Base-by-base conservation (phyloP, 495 filamentous ascomycete species). In the Penicillium cinerascens region DNA sequence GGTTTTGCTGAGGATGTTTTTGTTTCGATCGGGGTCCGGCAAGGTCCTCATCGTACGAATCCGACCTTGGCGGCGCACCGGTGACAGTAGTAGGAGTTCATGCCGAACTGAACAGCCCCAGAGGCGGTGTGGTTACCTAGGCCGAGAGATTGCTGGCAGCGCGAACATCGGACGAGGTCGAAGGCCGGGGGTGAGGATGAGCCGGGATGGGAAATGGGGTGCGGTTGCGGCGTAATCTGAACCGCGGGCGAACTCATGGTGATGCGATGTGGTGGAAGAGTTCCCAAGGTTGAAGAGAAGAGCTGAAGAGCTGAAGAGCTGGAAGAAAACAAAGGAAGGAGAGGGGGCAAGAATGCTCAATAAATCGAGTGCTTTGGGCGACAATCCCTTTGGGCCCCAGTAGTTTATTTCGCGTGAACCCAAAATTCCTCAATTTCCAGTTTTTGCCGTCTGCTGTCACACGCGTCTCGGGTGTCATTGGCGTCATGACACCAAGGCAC, bases 11-110 rank as follows among this genome's bases (percentile, higher is more conserved):
- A 18, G 6, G 37, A 11, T 17, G 35, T 26, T 26, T 40, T 39
- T 7, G n/a, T 39, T 18, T 18, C 35, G 7, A 38, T 9, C n/a
- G n/a, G 7, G 21, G 1, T 50, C 23, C 3, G 5, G 42, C 9
- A 2, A 18, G n/a, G 9, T 39, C 22, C 54, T 88, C 83, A 88
- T 43, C 78, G 79, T 51, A 82, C 65, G 50, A 76, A 90, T 54
- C 87, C 87, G 22, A 88, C 84, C 63, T 87, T 82, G 45, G 78
- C 78, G 17, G 87, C 86, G 65, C 87, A 91, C 25, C 86, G 82
- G 47, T 77, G 81, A 71, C 87, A 91, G 64, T 91, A 91, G 67
- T 89, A 91, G 46, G 87, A 84, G 59, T 89, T 89, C 72, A 85
- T 85, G 23, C 85, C 85, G 56, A 89, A 86, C 44, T 81, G 80